phyloP scores from a whole-genome alignment of 1,139 yeast species.

The Geotrichum fermentans region DNA sequence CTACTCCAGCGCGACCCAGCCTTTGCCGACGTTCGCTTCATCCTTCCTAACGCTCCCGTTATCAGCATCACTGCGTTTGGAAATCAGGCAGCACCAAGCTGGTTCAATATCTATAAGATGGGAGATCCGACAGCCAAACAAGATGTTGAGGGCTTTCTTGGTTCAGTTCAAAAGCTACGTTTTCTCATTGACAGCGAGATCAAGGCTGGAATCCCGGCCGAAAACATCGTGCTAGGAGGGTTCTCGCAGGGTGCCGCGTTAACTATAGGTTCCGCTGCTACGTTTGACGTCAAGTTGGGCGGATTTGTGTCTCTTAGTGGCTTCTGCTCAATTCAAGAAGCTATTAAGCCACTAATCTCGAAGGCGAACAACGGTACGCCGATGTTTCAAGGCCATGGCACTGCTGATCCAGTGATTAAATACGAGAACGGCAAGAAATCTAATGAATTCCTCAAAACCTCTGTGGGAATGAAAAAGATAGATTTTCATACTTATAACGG shows the following conservation, averaged over 20 bases:
- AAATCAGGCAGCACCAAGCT: slow-evolving; percentile 2
- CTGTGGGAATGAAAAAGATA: slow-evolving; percentile 1
- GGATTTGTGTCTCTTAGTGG: slow-evolving; percentile 9
- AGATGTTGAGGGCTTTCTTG: slow-evolving; percentile 4
- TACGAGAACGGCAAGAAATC: slow-evolving; percentile 3
- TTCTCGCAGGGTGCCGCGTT: slow-evolving; percentile 11
- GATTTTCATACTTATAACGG: slow-evolving; percentile 2
- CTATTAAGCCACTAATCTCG: neutral
- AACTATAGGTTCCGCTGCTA: slow-evolving; percentile 5
- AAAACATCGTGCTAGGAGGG: slow-evolving; percentile 7
- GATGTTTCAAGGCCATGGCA: slow-evolving; percentile 8
- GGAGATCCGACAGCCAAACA: slow-evolving; percentile 1
- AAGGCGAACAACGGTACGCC: slow-evolving; percentile 6
- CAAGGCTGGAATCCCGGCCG: slow-evolving; percentile 1
- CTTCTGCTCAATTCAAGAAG: slow-evolving; percentile 6
- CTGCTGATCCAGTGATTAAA: slow-evolving; percentile 6
- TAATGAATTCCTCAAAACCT: neutral
- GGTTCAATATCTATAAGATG: slow-evolving; percentile 8
- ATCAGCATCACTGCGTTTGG: slow-evolving; percentile 1
- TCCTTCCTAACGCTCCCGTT: slow-evolving; percentile 7
- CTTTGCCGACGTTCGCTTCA: slow-evolving; percentile 4
- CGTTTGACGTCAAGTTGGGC: slow-evolving; percentile 2
- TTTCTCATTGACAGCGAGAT: slow-evolving; percentile 1
- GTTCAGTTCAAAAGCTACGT: neutral
- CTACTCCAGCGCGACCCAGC: neutral